These are phyloP conservation scores for Verticillium longisporum DNA, from an alignment of 2,329 filamentous ascomycete genomes.

Conservation along the genomic window DNA sequence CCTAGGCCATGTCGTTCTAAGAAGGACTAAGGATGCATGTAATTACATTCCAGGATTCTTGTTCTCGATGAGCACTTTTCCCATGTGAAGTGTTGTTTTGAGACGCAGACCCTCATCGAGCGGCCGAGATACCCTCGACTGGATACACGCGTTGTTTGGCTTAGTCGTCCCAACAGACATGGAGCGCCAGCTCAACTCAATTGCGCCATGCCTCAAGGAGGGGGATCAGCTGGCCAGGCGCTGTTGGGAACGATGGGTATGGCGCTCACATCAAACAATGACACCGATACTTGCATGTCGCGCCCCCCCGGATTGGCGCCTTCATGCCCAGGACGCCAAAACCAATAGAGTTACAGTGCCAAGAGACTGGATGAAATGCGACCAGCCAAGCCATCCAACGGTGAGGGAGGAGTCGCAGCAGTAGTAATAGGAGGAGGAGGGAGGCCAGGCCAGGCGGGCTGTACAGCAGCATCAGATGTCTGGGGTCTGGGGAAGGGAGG, in stretches of 20 bases:
- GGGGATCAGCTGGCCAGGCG: neutral
- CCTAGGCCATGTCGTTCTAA: neutral
- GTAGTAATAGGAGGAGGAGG: neutral
- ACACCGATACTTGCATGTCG: neutral
- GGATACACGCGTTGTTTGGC: neutral
- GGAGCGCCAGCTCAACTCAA: neutral
- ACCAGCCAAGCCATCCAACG: neutral
- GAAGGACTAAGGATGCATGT: neutral
- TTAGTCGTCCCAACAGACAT: neutral
- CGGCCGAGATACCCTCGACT: neutral
- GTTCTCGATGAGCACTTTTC: neutral
- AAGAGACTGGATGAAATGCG: neutral
- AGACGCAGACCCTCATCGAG: neutral
- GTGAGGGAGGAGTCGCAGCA: no score
- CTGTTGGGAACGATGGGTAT: neutral
- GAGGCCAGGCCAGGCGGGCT: neutral
- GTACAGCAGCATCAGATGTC: neutral
- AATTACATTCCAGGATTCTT: neutral
- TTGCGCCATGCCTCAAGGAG: no score
- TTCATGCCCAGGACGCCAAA: conserved; percentile 1
- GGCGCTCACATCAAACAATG: neutral
- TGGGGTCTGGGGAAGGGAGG: neutral
- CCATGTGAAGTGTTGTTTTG: neutral
- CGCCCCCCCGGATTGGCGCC: neutral
- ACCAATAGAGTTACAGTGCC: neutral